phyloP scores from a whole-genome alignment of 2,329 filamentous ascomycete genomes.

The Onygena corvina region DNA sequence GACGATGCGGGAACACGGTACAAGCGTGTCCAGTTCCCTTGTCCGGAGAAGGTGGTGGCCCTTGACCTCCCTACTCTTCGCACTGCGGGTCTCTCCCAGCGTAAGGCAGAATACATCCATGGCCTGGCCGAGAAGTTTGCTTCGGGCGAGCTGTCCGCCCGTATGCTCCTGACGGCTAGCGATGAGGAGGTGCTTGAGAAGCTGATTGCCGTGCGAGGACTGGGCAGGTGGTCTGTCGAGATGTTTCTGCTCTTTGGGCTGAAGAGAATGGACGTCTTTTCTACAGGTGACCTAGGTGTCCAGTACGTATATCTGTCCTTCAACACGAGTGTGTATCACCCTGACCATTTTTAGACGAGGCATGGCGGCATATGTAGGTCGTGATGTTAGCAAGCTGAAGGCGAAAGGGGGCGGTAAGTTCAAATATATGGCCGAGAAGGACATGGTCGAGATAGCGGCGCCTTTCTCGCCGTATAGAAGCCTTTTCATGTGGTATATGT shows the following conservation, averaged over 20 bases:
- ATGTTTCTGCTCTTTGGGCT: conserved; percentile 98
- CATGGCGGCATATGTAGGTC: conserved; percentile 76
- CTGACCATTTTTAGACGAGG: conserved; percentile 45
- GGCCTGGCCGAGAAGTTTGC: conserved; percentile 75
- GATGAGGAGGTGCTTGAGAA: conserved; percentile 78
- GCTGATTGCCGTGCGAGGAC: conserved; percentile 71
- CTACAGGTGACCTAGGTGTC: conserved; percentile 80
- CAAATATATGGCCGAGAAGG: conserved; percentile 93
- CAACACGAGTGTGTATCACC: not conserved
- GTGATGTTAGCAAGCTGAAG: conserved; percentile 75
- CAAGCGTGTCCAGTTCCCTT: conserved; percentile 49
- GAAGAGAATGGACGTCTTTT: conserved; percentile 89
- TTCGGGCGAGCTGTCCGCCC: conserved; percentile 59
- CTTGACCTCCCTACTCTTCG: conserved; percentile 57
- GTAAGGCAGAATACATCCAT: conserved; percentile 89
- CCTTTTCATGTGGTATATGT: conserved; percentile 98
- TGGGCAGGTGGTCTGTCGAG: conserved; percentile 86
- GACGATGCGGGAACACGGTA: conserved; percentile 7
- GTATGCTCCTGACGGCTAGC: conserved; percentile 61
- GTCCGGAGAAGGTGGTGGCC: conserved; percentile 57
- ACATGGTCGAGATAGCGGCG: conserved; percentile 74
- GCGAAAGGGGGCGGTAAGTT: conserved; percentile 70
- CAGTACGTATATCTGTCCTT: conserved; percentile 44
- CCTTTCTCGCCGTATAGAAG: conserved; percentile 79
- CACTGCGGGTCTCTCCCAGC: conserved; percentile 76